Evolutionary conservation across 495 filamentous ascomycete genomes (phyloP).

Genomic region (Tetracladium marchalianum): DNA sequence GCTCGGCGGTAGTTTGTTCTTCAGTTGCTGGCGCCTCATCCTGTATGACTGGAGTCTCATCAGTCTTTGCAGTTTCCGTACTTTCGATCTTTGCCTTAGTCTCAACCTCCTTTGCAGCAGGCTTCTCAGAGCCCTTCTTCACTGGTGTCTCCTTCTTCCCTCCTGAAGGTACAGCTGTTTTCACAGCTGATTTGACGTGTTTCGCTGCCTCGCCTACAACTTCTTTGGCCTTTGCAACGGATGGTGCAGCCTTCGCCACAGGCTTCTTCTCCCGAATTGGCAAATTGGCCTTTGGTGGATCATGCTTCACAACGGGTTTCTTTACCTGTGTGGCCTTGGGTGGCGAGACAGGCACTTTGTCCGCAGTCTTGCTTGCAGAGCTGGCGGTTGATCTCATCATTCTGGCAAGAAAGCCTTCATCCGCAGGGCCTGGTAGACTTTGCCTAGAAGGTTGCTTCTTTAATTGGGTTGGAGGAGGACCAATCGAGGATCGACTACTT

Average conservation of each 20-base stretch:
- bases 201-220: not conserved
- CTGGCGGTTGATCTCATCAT: conserved; percentile 89
- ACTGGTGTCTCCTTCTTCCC: not conserved
- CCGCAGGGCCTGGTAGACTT: conserved; percentile 21
- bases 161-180: not conserved
- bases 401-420: conserved; percentile 73
- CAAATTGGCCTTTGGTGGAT: conserved; percentile 3
- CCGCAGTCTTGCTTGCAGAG: conserved; percentile 66
- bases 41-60: conserved; percentile 12
- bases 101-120: conserved; percentile 10
- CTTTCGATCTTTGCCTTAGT: not conserved
- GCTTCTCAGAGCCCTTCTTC: conserved; percentile 4
- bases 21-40: not conserved
- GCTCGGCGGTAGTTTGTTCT: not conserved
- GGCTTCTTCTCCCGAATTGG: conserved; percentile 15
- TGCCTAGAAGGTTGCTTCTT: conserved; percentile 23
- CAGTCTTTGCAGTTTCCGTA: conserved; percentile 13
- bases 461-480: conserved; percentile 30
- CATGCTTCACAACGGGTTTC: conserved; percentile 14
- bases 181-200: not conserved
- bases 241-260: conserved; percentile 2
- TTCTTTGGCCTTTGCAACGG: not conserved
- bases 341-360: conserved; percentile 36
- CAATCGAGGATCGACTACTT: conserved; percentile 38
- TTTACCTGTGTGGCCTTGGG: conserved; percentile 14